Evolutionary conservation across 1,284 basidiomycete species (phyloP).

Genomic region (Rhodotorula sp.): DNA sequence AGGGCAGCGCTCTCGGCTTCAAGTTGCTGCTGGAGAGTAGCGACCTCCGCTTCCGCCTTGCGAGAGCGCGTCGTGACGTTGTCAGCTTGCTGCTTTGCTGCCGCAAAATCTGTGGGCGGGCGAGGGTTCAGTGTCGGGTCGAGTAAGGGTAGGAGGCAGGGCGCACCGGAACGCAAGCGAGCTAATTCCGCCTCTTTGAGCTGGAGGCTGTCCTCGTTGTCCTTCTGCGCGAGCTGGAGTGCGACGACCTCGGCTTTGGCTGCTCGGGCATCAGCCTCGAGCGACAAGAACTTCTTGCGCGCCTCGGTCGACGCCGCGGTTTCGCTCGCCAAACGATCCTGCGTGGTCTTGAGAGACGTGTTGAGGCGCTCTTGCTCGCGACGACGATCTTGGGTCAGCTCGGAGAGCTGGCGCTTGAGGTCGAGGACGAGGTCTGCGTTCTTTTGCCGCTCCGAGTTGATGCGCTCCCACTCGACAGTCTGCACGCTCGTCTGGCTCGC

Average conservation of each 20-base stretch:
- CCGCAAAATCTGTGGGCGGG: slow-evolving; percentile 6
- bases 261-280: slow-evolving; percentile 58
- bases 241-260: slow-evolving; percentile 62
- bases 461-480: slow-evolving; percentile 35
- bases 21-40: slow-evolving; percentile 42
- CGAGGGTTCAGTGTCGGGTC: not conserved
- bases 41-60: slow-evolving; percentile 4
- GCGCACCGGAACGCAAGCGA: slow-evolving; percentile 49
- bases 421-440: slow-evolving; percentile 1
- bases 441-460: slow-evolving; percentile 25
- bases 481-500: slow-evolving; percentile 39
- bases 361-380: slow-evolving; percentile 66
- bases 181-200: slow-evolving; percentile 64
- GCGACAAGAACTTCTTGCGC: slow-evolving; percentile 61
- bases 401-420: slow-evolving; percentile 21
- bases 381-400: slow-evolving; percentile 30
- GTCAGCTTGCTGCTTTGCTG: not conserved
- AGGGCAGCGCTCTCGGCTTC: slow-evolving; percentile 39
- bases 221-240: slow-evolving; percentile 56
- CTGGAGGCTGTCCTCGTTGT: slow-evolving; percentile 51
- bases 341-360: slow-evolving; percentile 74
- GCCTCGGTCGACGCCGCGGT: slow-evolving; percentile 74
- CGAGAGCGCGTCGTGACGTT: slow-evolving; percentile 7
- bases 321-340: slow-evolving; percentile 74
- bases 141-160: no score